Base-by-base conservation (phyloP, 2,329 filamentous ascomycete species). In the Penicillium sp. region DNA sequence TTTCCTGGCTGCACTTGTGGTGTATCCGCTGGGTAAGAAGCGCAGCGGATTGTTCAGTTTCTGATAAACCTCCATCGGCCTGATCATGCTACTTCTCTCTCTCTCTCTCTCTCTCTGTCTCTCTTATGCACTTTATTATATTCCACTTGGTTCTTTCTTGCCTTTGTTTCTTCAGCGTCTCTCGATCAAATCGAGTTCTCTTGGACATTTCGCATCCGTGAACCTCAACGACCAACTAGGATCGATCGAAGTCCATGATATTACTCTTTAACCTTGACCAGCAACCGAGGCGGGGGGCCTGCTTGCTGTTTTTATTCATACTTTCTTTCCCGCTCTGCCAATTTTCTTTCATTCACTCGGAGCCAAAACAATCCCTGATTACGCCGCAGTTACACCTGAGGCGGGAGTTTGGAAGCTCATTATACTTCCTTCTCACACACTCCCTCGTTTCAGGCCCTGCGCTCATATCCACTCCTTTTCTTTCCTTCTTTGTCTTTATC, bases 1-100 rank as follows among this genome's bases (percentile, higher is more conserved):
- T 43, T 80, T 80, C 61, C 61, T 80, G 55, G 77, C 77, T 16
- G 77, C 77, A 13, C 66, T 80, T 52, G 71, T 80, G 46, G 71
- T 80, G 25, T 80, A 80, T 66, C 78, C 78, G 16, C 62, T 78
- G 50, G 77, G 78, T 9, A 80, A 80, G 62, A 69, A 75, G 56
- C 72, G 78, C 51, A 80, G 76, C 58, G 77, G 77, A 4, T 59
- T 80, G 23, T 80, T 80, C 55, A 80, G 77, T 62, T 79, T 80
- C 25, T 54, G 33, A 37, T 50, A 13, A 27, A 42, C 2, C n/a
- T 13, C 19, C 5, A 48, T 10, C 29, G 25, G 31, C 16, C 19
- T n/a, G 13, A n/a, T 23, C 31, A 3, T 35, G 31, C 31, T 14
- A 14, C 31, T 25, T n/a, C 21, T 42, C n/a, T n/a, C n/a, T 27